Evolutionary conservation across 345 rosid species (phyloP).

Genomic region (Carallia brachiata): DNA sequence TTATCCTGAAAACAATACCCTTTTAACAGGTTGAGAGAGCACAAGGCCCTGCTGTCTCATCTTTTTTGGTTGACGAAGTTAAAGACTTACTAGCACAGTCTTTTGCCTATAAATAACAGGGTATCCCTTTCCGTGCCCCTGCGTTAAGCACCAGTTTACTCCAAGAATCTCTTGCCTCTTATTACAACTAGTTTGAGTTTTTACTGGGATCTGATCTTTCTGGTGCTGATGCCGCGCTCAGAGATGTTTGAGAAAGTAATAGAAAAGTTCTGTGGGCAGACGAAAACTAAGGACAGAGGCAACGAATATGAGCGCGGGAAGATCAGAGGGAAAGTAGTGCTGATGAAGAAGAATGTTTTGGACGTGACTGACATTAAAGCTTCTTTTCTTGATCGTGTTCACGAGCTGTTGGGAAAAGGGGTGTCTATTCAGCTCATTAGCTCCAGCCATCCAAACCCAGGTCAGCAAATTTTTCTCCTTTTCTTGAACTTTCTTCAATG

Average conservation of each 20-base stretch:
- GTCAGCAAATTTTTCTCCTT: conserved; percentile 27
- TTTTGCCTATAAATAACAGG: neutral
- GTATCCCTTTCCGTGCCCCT: neutral
- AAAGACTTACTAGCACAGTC: neutral
- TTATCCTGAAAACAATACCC: too few relatives aligned
- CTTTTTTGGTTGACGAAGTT: too few relatives aligned
- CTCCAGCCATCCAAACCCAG: conserved; percentile 50
- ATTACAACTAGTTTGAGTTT: neutral
- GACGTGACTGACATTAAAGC: conserved; percentile 64
- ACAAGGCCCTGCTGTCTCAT: too few relatives aligned
- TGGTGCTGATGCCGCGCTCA: neutral
- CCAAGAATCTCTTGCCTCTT: neutral
- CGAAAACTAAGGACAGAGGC: conserved; percentile 23
- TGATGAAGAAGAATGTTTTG: conserved; percentile 74
- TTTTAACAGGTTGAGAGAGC: too few relatives aligned
- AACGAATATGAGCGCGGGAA: conserved; percentile 28
- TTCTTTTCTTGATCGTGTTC: conserved; percentile 60
- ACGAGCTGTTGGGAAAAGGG: conserved; percentile 63
- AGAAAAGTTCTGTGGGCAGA: conserved; percentile 39
- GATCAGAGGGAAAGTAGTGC: conserved; percentile 51
- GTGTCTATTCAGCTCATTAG: conserved; percentile 68
- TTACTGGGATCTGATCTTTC: conserved; percentile 3
- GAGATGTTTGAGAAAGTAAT: conserved; percentile 30
- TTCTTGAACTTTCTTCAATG: neutral
- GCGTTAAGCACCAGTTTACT: neutral